Evolutionary conservation across 2,329 filamentous ascomycete genomes (phyloP), one percentile per base, ranked within the genome.

Genomic region (Fonsecaea monophora): DNA sequence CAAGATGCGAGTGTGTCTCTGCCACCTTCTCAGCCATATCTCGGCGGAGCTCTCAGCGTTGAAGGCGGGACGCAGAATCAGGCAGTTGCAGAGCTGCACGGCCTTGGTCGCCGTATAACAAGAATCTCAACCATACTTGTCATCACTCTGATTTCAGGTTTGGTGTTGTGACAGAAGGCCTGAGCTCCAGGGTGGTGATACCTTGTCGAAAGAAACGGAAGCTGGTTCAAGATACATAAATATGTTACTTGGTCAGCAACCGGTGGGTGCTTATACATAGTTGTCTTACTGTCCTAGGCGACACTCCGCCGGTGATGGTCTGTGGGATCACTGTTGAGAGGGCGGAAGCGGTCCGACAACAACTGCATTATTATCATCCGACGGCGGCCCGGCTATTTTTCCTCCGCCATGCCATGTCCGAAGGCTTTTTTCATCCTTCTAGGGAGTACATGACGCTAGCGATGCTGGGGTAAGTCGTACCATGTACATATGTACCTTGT

Each of bases 1-100:
- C 64, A 66, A 58, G 64, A 66, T 42, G 64, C 37, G 15, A 66
- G 64, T 30, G 37, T 53, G 8, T 62, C n/a, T 53, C 25, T 40
- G 4, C 64, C 64, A 13, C 15, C 21, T 12, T 53, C 53, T 18
- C 64, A 66, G 53, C 64, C 64, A 15, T 66, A 62, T 58, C 38
- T 62, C 35, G 64, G 64, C 12, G 57, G 59, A 18, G 35, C 40
- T 40, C 21, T 59, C 40, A 64, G 60, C 38, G 48, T 45, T n/a
- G 53, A 50, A 5, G 60, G 50, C 25, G 45, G 21, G 18, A 50
- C 45, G 18, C 45, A 25, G 45, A 50, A 50, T 30, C 18, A 30
- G 13, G 45, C 18, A 50, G 21, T 50, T 21, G 21, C 45, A 13
- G 21, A 21, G 21, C 10, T 30, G 45, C 45, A 10, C 45, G 45